These are phyloP conservation scores for Bruguiera hainesii DNA, from an alignment of 441 rosid genomes.

Conservation along the genomic window DNA sequence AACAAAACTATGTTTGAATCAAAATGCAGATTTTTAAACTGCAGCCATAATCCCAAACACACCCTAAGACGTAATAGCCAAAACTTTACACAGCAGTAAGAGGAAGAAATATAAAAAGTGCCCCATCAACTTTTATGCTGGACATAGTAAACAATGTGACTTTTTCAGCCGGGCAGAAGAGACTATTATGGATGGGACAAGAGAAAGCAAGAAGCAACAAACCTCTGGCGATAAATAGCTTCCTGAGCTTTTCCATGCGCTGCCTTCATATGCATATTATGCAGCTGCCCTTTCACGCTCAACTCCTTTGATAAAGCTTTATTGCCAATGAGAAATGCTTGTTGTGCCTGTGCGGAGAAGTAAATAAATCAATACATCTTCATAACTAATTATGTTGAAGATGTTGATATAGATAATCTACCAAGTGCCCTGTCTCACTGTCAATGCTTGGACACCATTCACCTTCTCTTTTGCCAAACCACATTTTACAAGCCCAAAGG, in stretches of 20 bases:
- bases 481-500: neutral
- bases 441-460: constrained; percentile 5
- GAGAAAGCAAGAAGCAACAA: constrained; percentile 28
- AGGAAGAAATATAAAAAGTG: neutral
- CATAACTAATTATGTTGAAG: no score
- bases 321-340: constrained; percentile 85
- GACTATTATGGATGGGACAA: constrained; percentile 6
- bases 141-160: neutral
- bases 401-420: no score
- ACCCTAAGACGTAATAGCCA: neutral
- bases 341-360: constrained; percentile 58
- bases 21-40: no score
- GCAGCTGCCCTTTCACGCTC: constrained; percentile 87
- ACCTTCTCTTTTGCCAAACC: neutral
- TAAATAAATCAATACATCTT: constrained; percentile 6
- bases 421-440: neutral
- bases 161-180: constrained; percentile 1
- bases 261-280: constrained; percentile 93
- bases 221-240: constrained; percentile 90
- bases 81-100: neutral
- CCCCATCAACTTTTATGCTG: neutral
- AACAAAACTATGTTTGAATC: no score
- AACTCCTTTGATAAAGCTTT: constrained; percentile 92
- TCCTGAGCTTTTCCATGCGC: constrained; percentile 97
- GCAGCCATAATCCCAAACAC: no score